These are phyloP conservation scores for Diatrype stigma DNA, from an alignment of 2,329 filamentous ascomycete genomes.

Conservation along the genomic window DNA sequence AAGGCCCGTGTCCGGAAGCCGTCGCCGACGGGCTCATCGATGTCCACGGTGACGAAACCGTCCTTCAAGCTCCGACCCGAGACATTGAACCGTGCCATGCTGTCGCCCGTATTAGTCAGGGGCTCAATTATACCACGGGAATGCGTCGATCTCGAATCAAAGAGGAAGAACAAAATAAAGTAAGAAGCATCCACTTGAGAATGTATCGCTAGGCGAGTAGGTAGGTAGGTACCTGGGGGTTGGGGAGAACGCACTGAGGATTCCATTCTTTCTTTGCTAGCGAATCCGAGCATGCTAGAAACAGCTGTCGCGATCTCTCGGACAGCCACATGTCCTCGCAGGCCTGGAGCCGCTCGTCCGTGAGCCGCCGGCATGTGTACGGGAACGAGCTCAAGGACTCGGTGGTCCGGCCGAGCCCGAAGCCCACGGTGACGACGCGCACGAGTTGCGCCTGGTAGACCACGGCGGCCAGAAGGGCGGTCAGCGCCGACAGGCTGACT, in stretches of 20 bases:
- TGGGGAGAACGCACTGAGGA: slow-evolving; percentile 19
- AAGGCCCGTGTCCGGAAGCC: slow-evolving; percentile 20
- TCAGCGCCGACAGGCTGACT: slow-evolving; percentile 2
- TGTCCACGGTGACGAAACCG: slow-evolving; percentile 27
- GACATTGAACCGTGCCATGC: slow-evolving; percentile 18
- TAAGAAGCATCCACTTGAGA: no score
- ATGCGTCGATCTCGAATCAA: no score
- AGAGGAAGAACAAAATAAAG: no score
- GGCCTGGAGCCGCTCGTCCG: slow-evolving; percentile 20
- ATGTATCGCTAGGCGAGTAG: no score
- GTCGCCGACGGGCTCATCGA: slow-evolving; percentile 23
- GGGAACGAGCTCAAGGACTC: slow-evolving; percentile 25
- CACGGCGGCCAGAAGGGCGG: slow-evolving; percentile 9
- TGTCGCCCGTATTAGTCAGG: background rate
- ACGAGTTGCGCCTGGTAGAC: slow-evolving; percentile 16
- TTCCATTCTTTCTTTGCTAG: slow-evolving; percentile 17
- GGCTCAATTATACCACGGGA: background rate
- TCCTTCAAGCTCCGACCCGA: slow-evolving; percentile 26
- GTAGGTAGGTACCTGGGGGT: no score
- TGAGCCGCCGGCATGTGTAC: slow-evolving; percentile 25
- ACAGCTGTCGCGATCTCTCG: slow-evolving; percentile 24
- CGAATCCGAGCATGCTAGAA: slow-evolving; percentile 26
- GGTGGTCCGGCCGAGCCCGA: slow-evolving; percentile 19
- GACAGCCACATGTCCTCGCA: slow-evolving; percentile 32
- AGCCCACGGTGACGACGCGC: slow-evolving; percentile 12